Evolutionary conservation across 2,329 filamentous ascomycete species (phyloP).

Genomic region (Biscogniauxia mediterranea): DNA sequence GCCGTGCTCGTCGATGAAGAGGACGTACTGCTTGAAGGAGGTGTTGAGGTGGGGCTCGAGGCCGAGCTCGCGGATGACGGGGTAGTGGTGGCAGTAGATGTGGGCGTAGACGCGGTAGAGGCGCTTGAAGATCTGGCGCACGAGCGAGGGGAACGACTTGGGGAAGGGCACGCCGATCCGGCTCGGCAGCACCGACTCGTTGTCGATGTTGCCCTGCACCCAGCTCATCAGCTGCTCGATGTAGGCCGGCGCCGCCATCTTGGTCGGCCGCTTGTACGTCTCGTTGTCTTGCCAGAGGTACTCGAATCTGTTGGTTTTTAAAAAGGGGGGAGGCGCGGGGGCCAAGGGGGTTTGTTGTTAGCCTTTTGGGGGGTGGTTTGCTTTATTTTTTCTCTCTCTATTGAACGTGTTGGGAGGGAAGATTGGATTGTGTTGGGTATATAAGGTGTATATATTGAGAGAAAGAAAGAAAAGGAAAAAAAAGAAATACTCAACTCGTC

Average conservation of each 20-base stretch:
- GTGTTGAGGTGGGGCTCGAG: conserved; percentile 97
- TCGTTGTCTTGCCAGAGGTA: conserved; percentile 98
- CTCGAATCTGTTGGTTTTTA: conserved; percentile 66
- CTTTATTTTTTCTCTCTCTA: not conserved
- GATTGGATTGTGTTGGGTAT: not conserved
- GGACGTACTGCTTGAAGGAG: conserved; percentile 98
- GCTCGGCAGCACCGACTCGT: conserved; percentile 92
- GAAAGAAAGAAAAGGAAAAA: not conserved
- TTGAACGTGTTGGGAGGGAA: not conserved
- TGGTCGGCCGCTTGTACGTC: conserved; percentile 91
- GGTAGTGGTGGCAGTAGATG: conserved; percentile 99
- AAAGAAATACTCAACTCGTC: conserved; percentile 69
- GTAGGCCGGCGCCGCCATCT: conserved; percentile 96
- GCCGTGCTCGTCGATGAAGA: conserved; percentile 96
- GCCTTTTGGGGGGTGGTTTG: not conserved
- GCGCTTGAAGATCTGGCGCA: conserved; percentile 97
- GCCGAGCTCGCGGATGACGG: conserved; percentile 89
- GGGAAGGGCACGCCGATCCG: conserved; percentile 94
- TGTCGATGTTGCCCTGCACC: conserved; percentile 94
- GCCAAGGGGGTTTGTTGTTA: no score
- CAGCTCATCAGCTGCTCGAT: conserved; percentile 97
- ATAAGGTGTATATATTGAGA: not conserved
- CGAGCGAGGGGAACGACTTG: conserved; percentile 82
- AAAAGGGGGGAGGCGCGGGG: conserved; percentile 7
- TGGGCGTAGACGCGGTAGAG: conserved; percentile 98